These are phyloP conservation scores for Aureobasidium pullulans DNA, from an alignment of 2,329 filamentous ascomycete genomes.

Conservation along the genomic window DNA sequence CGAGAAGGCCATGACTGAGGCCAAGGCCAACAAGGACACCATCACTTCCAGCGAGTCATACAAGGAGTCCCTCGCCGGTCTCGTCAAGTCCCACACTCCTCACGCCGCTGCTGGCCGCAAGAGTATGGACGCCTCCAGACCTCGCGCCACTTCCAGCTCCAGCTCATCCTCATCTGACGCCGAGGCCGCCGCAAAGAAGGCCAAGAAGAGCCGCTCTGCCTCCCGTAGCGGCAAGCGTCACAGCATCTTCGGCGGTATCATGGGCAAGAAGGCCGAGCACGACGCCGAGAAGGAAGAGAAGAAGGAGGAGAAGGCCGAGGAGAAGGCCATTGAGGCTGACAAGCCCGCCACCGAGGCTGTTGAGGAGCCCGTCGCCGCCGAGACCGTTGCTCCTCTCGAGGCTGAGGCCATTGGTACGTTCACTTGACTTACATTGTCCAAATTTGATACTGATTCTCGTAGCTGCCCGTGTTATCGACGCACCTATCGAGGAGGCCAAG, in stretches of 20 bases:
- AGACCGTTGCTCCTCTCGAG: slow-evolving; percentile 21
- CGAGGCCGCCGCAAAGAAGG: slow-evolving; percentile 26
- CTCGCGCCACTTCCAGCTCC: slow-evolving; percentile 29
- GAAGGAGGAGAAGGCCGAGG: slow-evolving; percentile 32
- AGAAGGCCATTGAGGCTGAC: slow-evolving; percentile 27
- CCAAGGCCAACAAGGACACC: slow-evolving; percentile 68
- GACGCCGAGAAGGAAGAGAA: slow-evolving; percentile 33
- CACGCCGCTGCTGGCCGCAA: slow-evolving; percentile 33
- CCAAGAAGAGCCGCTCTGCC: slow-evolving; percentile 48
- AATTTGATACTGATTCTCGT: slow-evolving; percentile 17
- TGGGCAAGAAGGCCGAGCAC: slow-evolving; percentile 54
- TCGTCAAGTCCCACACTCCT: slow-evolving; percentile 30
- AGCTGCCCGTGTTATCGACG: slow-evolving; percentile 25
- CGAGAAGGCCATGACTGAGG: slow-evolving; percentile 75
- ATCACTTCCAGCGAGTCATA: slow-evolving; percentile 76
- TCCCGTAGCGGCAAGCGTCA: slow-evolving; percentile 50
- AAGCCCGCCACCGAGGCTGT: slow-evolving; percentile 32
- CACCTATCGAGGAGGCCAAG: slow-evolving; percentile 22
- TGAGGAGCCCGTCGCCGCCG: slow-evolving; percentile 23
- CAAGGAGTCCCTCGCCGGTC: slow-evolving; percentile 74
- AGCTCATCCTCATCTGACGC: slow-evolving; percentile 37
- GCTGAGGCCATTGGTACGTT: slow-evolving; percentile 23
- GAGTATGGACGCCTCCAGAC: slow-evolving; percentile 27
- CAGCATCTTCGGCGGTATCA: slow-evolving; percentile 51
- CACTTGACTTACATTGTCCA: slow-evolving; percentile 21